Evolutionary conservation across 2,329 filamentous ascomycete genomes (phyloP), one percentile per base, ranked within the genome.

Genomic region (Aspergillus oerlinghausenensis): DNA sequence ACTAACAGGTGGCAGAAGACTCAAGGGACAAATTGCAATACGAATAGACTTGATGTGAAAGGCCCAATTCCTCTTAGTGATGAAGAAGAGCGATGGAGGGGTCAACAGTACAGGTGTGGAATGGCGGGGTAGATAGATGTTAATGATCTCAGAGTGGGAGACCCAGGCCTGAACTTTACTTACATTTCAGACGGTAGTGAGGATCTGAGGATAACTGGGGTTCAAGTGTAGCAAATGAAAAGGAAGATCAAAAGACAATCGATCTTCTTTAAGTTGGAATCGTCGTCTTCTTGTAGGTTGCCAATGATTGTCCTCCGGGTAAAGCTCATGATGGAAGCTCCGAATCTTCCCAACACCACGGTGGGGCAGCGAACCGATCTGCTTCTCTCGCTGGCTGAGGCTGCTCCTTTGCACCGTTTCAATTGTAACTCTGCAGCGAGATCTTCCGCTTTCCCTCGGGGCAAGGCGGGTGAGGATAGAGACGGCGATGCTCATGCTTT

Each of bases 401-500:
- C 54, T 50, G 57, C 52, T 53, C 65, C 66, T 63, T 60, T 65
- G 63, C 66, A 58, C 62, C 60, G 65, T 60, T 60, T 57, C 62
- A 55, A 53, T 55, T 55, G 49, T 55, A 38, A 38, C 32, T 61
- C 52, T 57, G 56, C 63, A 70, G 68, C 72, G 72, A 74, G 66
- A 72, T 74, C 71, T 73, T 60, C 72, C 71, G 72, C 54, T 55
- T 60, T 65, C 54, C 66, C 66, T 73, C 72, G 72, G 71, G 62
- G 67, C 60, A 62, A 68, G 59, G 64, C 65, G 65, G 64, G 59
- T 61, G 57, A 49, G 45, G 35, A 19, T 50, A 43, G 58, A 57
- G 58, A 63, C 61, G 55, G 54, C 28, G 25, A 42, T 29, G 43
- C 42, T 52, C 23, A n/a, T 47, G 23, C 52, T 48, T 48, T 26